These are phyloP conservation scores for Peltaster fructicola DNA, from an alignment of 2,329 filamentous ascomycete species.

Conservation along the genomic window DNA sequence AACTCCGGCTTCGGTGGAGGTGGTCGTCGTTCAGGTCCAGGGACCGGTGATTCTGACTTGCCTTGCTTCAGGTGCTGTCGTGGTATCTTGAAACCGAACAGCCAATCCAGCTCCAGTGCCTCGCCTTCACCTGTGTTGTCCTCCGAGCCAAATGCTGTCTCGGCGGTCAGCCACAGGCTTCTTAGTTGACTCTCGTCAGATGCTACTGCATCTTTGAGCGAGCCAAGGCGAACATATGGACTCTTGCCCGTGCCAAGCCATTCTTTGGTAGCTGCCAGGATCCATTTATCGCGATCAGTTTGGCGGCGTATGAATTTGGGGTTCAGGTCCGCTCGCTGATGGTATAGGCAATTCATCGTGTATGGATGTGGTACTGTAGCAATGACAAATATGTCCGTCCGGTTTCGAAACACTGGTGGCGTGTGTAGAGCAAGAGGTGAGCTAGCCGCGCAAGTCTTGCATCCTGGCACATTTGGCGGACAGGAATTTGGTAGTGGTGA, in stretches of 20 bases:
- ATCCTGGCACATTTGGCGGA: conserved; percentile 62
- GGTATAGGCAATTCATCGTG: conserved; percentile 54
- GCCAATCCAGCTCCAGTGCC: conserved; percentile 57
- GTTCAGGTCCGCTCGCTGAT: conserved; percentile 28
- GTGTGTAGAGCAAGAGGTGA: conserved; percentile 50
- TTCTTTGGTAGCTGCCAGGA: conserved; percentile 51
- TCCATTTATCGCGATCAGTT: conserved; percentile 62
- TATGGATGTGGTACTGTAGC: conserved; percentile 83
- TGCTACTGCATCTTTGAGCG: conserved; percentile 68
- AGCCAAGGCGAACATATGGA: conserved; percentile 47
- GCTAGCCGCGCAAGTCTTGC: conserved; percentile 52
- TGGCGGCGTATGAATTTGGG: conserved; percentile 32
- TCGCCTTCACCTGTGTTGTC: conserved; percentile 20
- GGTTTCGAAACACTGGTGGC: conserved; percentile 52
- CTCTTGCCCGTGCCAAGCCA: conserved; percentile 46
- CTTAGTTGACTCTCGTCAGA: conserved; percentile 44
- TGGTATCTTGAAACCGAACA: conserved; percentile 72
- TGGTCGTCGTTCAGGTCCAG: conserved; percentile 38
- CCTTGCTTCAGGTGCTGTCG: conserved; percentile 34
- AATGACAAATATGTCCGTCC: conserved; percentile 57
- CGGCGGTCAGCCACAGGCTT: conserved; percentile 69
- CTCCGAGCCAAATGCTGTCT: conserved; percentile 31
- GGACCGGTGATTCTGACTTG: conserved; percentile 39
- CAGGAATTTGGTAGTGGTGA: conserved; percentile 61
- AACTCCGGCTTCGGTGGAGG: conserved; percentile 27